A percentile compares a stretch with the other conserved stretches of the same genome.
Conservation (phyloP, 2,329 filamentous ascomycete species). For the Neurospora crassa region DNA sequence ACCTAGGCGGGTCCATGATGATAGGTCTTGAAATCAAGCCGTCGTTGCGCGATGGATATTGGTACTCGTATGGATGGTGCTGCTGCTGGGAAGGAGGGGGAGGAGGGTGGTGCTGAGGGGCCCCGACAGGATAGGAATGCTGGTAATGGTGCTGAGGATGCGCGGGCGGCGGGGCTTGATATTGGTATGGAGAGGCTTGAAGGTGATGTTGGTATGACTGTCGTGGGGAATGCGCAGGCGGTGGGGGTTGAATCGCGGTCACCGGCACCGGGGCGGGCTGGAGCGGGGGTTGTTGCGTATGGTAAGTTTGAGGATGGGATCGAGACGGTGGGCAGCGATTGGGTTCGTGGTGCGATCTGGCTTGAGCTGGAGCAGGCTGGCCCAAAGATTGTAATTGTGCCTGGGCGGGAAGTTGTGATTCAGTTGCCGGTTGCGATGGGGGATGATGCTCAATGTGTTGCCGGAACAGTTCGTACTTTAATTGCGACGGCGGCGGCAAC, state of each 20-base stretch:
- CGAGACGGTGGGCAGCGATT: background rate
- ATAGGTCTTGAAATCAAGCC: conserved; percentile 11
- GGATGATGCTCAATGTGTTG: background rate
- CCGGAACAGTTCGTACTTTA: background rate
- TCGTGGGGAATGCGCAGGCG: background rate
- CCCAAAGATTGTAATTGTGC: background rate
- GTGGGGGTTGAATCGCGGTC: background rate
- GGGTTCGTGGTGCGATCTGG: background rate
- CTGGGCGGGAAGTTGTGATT: background rate
- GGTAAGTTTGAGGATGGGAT: background rate
- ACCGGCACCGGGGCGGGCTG: background rate
- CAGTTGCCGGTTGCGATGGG: background rate
- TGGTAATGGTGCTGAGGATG: background rate
- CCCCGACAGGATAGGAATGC: background rate
- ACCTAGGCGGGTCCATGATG: conserved; percentile 23
- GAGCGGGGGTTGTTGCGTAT: background rate
- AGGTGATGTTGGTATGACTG: background rate
- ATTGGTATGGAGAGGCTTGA: background rate
- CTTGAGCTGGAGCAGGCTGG: background rate
- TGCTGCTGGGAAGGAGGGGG: background rate
- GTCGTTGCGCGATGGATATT: background rate
- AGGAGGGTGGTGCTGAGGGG: background rate
- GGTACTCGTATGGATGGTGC: background rate
- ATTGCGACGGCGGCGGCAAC: background rate
- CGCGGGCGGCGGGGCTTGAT: background rate